These are phyloP conservation scores for Ophiocordyceps robertsii DNA, from an alignment of 2,329 filamentous ascomycete species.

Conservation along the genomic window DNA sequence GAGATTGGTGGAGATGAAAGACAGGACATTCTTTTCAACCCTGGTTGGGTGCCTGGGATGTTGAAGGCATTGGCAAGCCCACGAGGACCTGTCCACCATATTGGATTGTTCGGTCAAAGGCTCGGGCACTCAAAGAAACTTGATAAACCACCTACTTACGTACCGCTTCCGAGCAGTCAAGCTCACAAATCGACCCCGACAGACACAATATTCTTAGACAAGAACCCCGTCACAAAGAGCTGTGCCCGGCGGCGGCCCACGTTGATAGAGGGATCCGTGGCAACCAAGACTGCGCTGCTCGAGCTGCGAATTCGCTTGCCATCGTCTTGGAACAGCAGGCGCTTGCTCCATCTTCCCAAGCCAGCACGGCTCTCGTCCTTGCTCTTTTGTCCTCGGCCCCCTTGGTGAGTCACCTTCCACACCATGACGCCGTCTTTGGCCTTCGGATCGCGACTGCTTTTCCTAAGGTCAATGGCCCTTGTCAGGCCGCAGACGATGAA, in stretches of 20 bases:
- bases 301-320: conserved; percentile 33
- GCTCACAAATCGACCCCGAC: background rate
- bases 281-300: conserved; percentile 38
- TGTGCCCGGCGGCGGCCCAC: conserved; percentile 33
- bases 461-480: conserved; percentile 22
- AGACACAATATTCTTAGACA: conserved; percentile 29
- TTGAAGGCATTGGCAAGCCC: no score
- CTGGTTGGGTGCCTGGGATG: no score
- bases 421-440: conserved; percentile 31
- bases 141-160: no score
- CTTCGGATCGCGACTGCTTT: conserved; percentile 15
- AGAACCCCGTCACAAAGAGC: conserved; percentile 44
- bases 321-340: conserved; percentile 44
- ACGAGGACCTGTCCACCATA: no score
- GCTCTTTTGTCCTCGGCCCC: no score
- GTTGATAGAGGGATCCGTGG: conserved; percentile 31
- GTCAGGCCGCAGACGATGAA: conserved; percentile 36
- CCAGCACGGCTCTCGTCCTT: conserved; percentile 4
- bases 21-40: no score
- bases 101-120: no score
- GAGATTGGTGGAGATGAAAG: no score
- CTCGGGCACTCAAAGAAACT: no score
- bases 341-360: conserved; percentile 23
- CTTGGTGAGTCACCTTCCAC: conserved; percentile 20
- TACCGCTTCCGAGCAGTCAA: no score